Evolutionary conservation across 768 basidiomycete genomes (phyloP), one percentile per base, ranked within the genome.

Genomic region (Mycena leptocephala): DNA sequence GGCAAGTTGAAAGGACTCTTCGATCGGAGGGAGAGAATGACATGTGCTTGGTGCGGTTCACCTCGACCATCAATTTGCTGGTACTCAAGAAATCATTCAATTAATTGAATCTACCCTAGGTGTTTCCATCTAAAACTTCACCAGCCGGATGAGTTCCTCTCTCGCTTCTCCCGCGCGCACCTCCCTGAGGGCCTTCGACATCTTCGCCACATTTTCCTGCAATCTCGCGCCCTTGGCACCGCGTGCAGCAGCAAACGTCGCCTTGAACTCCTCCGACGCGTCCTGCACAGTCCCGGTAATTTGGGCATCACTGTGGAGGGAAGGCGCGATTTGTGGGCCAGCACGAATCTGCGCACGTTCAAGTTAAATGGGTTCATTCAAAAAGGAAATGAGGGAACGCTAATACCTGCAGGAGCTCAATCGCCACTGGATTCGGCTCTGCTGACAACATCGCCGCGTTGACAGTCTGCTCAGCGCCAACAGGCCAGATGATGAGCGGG

Each of bases 401-500:
- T 24, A 26, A 9, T 62, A 62, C 72, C 67, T 75, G 74, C 6
- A 75, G n/a, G 26, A 75, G 61, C 61, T 75, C 67, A 11, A 75
- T 53, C 3, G 74, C 74, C 10, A 75, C 67, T 0, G 73, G 55
- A 22, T 69, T 22, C 28, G 73, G 66, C n/a, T 20, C 73, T 8
- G 73, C 22, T 1, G 67, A 61, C 48, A 69, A 33, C 13, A 65
- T 28, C 24, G 67, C 67, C 2, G 67, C 74, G 61, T 75, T 75
- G 4, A 66, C 26, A 7, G 74, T 59, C 53, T 75, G 74, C 32
- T 75, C 74, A 18, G 32, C 67, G 22, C 59, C 48, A 4, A 28
- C 48, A 2, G 74, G 74, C 74, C 74, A 75, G 22, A 75, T 56
- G 58, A 75, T 69, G 37, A 75, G 67, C 13, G 74, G 74, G 33